Evolutionary conservation across 768 basidiomycete species (phyloP).

Genomic region (Neoboletus subvelutipes): DNA sequence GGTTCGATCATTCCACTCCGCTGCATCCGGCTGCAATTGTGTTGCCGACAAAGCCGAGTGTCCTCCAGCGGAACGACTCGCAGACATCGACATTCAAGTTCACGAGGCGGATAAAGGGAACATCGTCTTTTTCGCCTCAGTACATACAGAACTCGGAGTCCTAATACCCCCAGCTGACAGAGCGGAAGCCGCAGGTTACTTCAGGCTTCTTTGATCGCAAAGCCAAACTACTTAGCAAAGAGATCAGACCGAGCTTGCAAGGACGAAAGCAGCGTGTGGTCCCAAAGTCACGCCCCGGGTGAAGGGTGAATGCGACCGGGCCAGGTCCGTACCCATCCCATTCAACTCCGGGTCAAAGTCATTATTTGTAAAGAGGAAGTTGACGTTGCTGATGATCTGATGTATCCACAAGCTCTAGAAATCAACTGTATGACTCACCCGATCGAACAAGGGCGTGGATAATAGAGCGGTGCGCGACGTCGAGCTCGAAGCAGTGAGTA

Average conservation of each 20-base stretch:
- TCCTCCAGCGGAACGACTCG: not conserved
- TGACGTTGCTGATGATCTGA: too few relatives aligned
- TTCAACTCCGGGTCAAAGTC: too few relatives aligned
- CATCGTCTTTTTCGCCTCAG: not conserved
- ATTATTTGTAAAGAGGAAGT: too few relatives aligned
- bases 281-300: slow-evolving; percentile 12
- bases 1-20: not conserved
- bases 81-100: too few relatives aligned
- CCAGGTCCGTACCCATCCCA: too few relatives aligned
- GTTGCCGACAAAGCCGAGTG: slow-evolving; percentile 10
- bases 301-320: too few relatives aligned
- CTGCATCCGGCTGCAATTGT: not conserved
- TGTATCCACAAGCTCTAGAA: too few relatives aligned
- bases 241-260: slow-evolving; percentile 56
- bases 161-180: not conserved
- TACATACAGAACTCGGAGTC: too few relatives aligned
- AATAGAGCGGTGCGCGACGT: too few relatives aligned
- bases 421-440: too few relatives aligned
- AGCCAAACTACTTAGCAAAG: slow-evolving; percentile 46
- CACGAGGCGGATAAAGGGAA: not conserved
- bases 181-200: not conserved
- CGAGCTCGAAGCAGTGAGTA: too few relatives aligned
- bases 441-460: too few relatives aligned
- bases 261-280: slow-evolving; percentile 58
- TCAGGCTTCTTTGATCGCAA: slow-evolving; percentile 33